These are phyloP conservation scores for Scorias spongiosa DNA, from an alignment of 2,329 filamentous ascomycete genomes.

Conservation along the genomic window DNA sequence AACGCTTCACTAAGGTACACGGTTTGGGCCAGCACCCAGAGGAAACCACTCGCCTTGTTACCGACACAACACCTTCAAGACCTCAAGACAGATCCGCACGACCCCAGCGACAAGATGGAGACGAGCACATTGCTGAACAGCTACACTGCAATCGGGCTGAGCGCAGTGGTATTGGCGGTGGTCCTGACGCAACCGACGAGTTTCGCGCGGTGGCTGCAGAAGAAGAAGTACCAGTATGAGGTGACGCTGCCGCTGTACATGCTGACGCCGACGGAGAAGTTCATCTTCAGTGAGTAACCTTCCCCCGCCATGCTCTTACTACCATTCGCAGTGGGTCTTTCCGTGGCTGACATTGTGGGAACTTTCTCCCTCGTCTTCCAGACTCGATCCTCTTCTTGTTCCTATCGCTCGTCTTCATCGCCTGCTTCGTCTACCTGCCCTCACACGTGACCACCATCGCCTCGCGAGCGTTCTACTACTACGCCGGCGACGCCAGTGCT, in stretches of 20 bases:
- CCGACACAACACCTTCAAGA: too few species aligned
- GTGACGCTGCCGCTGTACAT: constrained; percentile 96
- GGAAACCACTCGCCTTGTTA: too few species aligned
- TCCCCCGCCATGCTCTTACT: background rate
- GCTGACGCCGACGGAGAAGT: constrained; percentile 90
- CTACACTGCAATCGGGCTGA: constrained; percentile 20
- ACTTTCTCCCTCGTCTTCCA: constrained; percentile 23
- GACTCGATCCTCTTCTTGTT: constrained; percentile 88
- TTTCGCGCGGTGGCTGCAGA: constrained; percentile 70
- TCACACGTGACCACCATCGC: constrained; percentile 74
- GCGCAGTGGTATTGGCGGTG: constrained; percentile 22
- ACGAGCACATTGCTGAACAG: too few species aligned
- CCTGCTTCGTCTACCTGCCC: constrained; percentile 80
- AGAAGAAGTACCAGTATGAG: constrained; percentile 97
- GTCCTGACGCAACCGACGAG: constrained; percentile 34
- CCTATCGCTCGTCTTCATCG: constrained; percentile 71
- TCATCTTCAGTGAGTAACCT: constrained; percentile 71
- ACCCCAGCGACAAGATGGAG: too few species aligned
- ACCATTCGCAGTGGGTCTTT: constrained; percentile 1
- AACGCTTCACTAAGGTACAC: too few species aligned
- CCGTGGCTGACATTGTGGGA: background rate
- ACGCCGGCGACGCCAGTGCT: constrained; percentile 50
- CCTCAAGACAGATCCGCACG: too few species aligned
- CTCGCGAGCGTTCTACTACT: constrained; percentile 86
- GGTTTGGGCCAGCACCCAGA: too few species aligned